phyloP scores from a whole-genome alignment of 2,329 filamentous ascomycete species.

The Bipolaris bicolor region DNA sequence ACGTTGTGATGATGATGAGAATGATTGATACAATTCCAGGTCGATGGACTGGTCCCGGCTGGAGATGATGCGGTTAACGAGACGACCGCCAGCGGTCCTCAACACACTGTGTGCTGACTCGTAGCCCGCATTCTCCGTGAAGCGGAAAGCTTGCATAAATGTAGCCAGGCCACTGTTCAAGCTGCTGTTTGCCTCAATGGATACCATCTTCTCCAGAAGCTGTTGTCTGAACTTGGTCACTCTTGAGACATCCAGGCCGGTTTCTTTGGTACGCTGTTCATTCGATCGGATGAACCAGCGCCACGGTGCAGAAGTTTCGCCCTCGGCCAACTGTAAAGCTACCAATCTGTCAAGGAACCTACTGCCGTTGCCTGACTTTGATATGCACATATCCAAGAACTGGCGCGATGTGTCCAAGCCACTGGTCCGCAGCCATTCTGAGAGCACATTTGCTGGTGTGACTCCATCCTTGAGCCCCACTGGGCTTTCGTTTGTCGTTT shows the following conservation, averaged over 20 bases:
- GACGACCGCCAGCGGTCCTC: conserved; percentile 29
- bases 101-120: conserved; percentile 19
- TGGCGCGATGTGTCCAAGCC: conserved; percentile 35
- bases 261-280: conserved; percentile 27
- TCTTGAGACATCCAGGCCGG: conserved; percentile 17
- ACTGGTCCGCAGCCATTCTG: conserved; percentile 41
- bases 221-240: conserved; percentile 28
- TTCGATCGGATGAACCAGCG: conserved; percentile 35
- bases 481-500: conserved; percentile 10
- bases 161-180: conserved; percentile 27
- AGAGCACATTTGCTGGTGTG: conserved; percentile 29
- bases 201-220: conserved; percentile 35
- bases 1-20: conserved; percentile 24
- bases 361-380: conserved; percentile 12
- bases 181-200: conserved; percentile 14
- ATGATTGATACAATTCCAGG: conserved; percentile 32
- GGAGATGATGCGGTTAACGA: conserved; percentile 35
- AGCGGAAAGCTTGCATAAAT: conserved; percentile 34
- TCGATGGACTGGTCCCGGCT: conserved; percentile 12
- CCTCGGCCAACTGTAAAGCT: conserved; percentile 30
- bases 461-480: conserved; percentile 13
- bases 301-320: conserved; percentile 33
- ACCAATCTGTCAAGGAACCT: conserved; percentile 30
- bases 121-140: conserved; percentile 19
- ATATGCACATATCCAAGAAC: conserved; percentile 29